phyloP scores from a whole-genome alignment of 768 basidiomycete genomes.

The Termitomyces sp. region DNA sequence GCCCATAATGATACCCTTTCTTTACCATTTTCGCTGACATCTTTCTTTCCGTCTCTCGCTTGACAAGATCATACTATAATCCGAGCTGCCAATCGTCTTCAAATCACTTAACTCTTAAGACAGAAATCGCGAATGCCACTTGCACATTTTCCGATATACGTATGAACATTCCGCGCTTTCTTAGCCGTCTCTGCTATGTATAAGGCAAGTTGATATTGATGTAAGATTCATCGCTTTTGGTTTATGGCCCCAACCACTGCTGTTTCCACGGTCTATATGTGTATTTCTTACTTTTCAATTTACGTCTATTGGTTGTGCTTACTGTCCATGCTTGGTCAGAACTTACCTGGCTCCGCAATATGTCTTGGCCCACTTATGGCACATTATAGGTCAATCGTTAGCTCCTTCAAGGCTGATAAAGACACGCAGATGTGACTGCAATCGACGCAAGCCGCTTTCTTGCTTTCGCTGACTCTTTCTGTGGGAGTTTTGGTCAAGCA shows the following conservation, averaged over 20 bases:
- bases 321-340: not conserved
- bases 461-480: not conserved
- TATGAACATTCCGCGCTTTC: not conserved
- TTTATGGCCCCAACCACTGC: not conserved
- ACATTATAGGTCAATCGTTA: not conserved
- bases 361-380: not conserved
- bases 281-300: not conserved
- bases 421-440: not conserved
- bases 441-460: not conserved
- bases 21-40: not conserved
- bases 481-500: not conserved
- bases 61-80: not conserved
- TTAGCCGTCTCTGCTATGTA: not conserved
- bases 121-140: not conserved
- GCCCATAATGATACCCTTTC: constrained; percentile 11
- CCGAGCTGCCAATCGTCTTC: not conserved
- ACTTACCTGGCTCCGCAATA: not conserved
- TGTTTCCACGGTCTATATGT: not conserved
- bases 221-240: not conserved
- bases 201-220: not conserved
- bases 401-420: not conserved
- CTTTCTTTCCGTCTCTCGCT: not conserved
- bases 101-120: not conserved
- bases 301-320: not conserved
- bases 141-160: constrained; percentile 11